Evolutionary conservation across 176 grass and related monocot genomes (phyloP).

Genomic region (Musa itinerans): DNA sequence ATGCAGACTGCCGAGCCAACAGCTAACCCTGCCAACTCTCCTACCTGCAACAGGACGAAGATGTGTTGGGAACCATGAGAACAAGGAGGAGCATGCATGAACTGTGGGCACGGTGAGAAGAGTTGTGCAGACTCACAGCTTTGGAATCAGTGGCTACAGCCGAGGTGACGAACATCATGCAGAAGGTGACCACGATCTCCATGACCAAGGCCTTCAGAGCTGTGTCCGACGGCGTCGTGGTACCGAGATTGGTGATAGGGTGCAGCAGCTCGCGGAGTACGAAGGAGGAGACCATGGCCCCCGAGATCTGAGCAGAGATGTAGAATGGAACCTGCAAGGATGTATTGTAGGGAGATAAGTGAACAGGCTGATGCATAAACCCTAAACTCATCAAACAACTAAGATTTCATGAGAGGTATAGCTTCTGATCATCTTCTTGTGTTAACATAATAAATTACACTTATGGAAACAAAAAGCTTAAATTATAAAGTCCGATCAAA

Average conservation of each 20-base stretch:
- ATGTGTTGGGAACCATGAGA: neutral
- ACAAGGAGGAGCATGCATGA: neutral
- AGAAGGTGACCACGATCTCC: conserved; percentile 81
- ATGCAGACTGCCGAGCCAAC: conserved; percentile 95
- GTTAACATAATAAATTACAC: no score
- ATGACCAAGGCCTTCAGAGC: conserved; percentile 59
- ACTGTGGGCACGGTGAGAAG: neutral
- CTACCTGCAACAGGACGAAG: conserved; percentile 43
- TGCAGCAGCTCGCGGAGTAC: conserved; percentile 67
- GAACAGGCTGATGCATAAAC: no score
- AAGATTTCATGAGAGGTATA: no score
- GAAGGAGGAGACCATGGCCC: conserved; percentile 69
- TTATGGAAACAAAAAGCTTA: no score
- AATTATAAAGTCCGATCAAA: no score
- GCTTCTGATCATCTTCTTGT: no score
- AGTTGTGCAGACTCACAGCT: conserved; percentile 39
- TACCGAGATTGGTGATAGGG: conserved; percentile 52
- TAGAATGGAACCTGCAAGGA: conserved; percentile 83
- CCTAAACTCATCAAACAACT: no score
- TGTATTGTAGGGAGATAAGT: no score
- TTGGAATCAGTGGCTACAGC: conserved; percentile 84
- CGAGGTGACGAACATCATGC: conserved; percentile 97
- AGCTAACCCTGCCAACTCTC: conserved; percentile 90
- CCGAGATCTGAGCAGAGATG: conserved; percentile 78
- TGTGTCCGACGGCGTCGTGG: conserved; percentile 48